Percentiles rank a stretch among this genome's conserved stretches.
Conservation (phyloP, 2,329 filamentous ascomycete species). For the Westerdykella sp. region DNA sequence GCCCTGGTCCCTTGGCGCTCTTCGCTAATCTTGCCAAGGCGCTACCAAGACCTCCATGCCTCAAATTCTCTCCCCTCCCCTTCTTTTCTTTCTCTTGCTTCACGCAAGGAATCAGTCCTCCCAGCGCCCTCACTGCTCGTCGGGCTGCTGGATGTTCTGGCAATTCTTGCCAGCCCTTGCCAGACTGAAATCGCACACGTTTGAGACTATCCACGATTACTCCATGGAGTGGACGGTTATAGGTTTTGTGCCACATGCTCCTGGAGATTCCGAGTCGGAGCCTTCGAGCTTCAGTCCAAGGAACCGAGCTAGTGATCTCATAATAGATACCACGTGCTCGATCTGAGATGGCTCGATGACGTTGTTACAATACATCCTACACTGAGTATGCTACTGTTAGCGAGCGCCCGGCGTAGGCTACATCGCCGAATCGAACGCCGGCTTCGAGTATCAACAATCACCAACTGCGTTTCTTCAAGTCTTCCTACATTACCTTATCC, state of each 20-base stretch:
- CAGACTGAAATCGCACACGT: constrained; percentile 30
- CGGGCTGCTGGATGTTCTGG: constrained; percentile 31
- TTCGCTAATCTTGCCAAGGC: not conserved
- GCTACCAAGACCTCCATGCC: constrained; percentile 5
- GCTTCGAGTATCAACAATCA: too few relatives aligned
- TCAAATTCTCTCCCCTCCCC: not conserved
- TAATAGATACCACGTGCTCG: too few relatives aligned
- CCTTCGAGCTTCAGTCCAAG: too few relatives aligned
- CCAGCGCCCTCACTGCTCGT: constrained; percentile 20
- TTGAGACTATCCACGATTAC: constrained; percentile 13
- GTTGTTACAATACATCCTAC: too few relatives aligned
- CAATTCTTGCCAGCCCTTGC: constrained; percentile 28
- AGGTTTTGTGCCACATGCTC: constrained; percentile 5
- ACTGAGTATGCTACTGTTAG: too few relatives aligned
- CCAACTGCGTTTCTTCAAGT: too few relatives aligned
- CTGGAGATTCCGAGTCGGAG: too few relatives aligned
- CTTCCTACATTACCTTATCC: too few relatives aligned
- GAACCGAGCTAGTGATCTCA: too few relatives aligned
- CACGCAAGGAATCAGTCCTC: constrained; percentile 29
- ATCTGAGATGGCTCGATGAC: too few relatives aligned
- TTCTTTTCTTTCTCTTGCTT: constrained; percentile 15
- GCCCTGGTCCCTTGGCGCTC: not conserved
- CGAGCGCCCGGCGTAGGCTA: too few relatives aligned
- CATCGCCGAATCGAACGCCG: too few relatives aligned
- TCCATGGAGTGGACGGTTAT: constrained; percentile 3